These are phyloP conservation scores for Didymella exigua DNA, from an alignment of 2,329 filamentous ascomycete species.

Conservation along the genomic window DNA sequence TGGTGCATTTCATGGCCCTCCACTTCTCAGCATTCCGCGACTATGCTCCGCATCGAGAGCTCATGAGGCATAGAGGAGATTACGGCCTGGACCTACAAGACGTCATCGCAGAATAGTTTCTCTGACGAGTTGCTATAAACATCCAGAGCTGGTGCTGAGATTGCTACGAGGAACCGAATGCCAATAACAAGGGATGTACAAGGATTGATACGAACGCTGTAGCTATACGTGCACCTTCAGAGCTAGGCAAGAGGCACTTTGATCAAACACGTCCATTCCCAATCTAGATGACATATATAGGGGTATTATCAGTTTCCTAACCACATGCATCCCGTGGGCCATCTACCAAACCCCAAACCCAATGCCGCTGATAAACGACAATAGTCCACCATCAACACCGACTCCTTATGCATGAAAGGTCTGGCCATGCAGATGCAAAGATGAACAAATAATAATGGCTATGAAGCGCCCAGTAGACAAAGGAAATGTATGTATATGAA, in stretches of 20 bases:
- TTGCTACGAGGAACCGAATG: background rate
- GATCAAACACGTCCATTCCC: constrained; percentile 3
- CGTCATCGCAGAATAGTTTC: background rate
- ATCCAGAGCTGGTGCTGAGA: background rate
- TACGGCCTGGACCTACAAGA: background rate
- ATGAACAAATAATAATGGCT: background rate
- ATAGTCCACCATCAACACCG: constrained; percentile 4
- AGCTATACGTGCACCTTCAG: background rate
- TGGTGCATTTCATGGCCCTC: background rate
- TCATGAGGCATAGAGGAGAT: background rate
- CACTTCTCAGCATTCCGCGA: background rate
- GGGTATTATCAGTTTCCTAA: constrained; percentile 16
- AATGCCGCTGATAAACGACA: constrained; percentile 17
- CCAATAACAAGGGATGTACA: background rate
- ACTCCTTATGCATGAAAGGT: background rate
- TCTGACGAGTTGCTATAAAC: too few relatives aligned
- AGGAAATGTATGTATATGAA: background rate
- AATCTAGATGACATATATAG: constrained; percentile 16
- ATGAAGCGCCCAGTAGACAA: background rate
- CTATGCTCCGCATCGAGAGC: background rate
- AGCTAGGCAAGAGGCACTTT: background rate
- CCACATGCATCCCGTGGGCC: constrained; percentile 2
- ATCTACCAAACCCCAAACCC: constrained; percentile 10
- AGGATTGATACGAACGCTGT: background rate
- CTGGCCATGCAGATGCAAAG: constrained; percentile 9